These are phyloP conservation scores for Ganoderma multipileum DNA, from an alignment of 1,284 basidiomycete species.

Conservation along the genomic window DNA sequence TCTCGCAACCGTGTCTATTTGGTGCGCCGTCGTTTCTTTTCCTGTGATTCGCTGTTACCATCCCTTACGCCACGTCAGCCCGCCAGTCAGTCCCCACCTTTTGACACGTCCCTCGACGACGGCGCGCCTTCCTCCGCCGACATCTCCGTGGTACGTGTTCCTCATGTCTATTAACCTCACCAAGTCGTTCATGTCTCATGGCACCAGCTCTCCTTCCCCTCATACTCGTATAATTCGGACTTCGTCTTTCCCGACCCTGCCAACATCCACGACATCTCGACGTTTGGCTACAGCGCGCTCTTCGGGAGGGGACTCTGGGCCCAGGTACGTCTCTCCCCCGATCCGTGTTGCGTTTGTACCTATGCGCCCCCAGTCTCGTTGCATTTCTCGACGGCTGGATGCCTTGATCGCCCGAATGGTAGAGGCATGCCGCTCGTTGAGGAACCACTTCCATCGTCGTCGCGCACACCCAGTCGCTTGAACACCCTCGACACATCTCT, in stretches of 20 bases:
- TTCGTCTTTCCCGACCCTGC: conserved; percentile 20
- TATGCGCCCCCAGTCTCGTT: conserved; percentile 12
- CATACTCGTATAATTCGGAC: conserved; percentile 8
- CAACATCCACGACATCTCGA: conserved; percentile 12
- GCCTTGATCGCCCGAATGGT: conserved; percentile 11
- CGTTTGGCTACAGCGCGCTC: conserved; percentile 25
- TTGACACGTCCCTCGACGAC: background rate
- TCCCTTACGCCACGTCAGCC: background rate
- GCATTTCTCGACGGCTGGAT: conserved; percentile 16
- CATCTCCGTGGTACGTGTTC: conserved; percentile 13
- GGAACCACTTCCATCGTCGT: background rate
- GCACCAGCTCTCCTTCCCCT: conserved; percentile 12
- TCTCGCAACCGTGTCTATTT: conserved; percentile 14
- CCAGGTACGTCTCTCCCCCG: conserved; percentile 15
- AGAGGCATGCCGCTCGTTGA: background rate
- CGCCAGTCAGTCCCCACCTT: background rate
- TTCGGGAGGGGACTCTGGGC: conserved; percentile 27
- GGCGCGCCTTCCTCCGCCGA: conserved; percentile 13
- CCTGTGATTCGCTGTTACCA: background rate
- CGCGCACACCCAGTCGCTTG: background rate
- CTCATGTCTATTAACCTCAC: background rate
- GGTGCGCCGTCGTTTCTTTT: conserved; percentile 8
- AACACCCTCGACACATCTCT: background rate
- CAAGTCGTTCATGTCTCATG: background rate
- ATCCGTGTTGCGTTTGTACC: background rate